Evolutionary conservation across 345 rosid species (phyloP), one percentile per base, ranked within the genome.

Genomic region (Isatis tinctoria): DNA sequence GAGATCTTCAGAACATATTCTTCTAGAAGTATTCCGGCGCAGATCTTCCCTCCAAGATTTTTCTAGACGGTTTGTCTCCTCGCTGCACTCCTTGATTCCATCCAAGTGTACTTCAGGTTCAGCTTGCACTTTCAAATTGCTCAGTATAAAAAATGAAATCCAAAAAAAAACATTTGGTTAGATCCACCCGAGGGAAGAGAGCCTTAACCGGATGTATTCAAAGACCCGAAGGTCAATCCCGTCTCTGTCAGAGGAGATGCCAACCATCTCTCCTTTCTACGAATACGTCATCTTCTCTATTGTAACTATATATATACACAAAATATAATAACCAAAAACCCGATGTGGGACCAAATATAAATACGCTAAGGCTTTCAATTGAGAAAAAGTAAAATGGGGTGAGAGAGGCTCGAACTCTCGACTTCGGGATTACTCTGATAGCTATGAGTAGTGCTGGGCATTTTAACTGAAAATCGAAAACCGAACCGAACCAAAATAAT

Each of bases 321-420:
- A 18, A 17, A 0, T 0, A 4, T 20, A 43, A 1, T 0, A 1
- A 11, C 9, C 3, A 3, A 16, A 0, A 0, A 49, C 0, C 44
- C 79, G 79, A 75, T 75, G 79, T 75, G 80, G 73, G 73, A 74
- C 24, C 10, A n/a, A n/a, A n/a, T n/a, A n/a, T n/a, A n/a, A n/a
- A n/a, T n/a, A n/a, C n/a, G n/a, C n/a, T n/a, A n/a, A n/a, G n/a
- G n/a, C n/a, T n/a, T 14, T 14, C 6, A 3, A 7, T 11, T 7
- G 4, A 24, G 3, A 8, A 13, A 8, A 3, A 8, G 16, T 10
- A 17, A 16, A 0, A n/a, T 75, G 83, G 94, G 92, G 85, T 91
- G 94, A 87, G 94, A 88, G 90, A 85, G 92, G 91, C 86, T 83
- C 89, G 85, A 84, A 84, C 95, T 85, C 97, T 85, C 92, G 88